These are phyloP conservation scores for Berberis thunbergii DNA, from an alignment of 164 flowering plant genomes.

Conservation along the genomic window DNA sequence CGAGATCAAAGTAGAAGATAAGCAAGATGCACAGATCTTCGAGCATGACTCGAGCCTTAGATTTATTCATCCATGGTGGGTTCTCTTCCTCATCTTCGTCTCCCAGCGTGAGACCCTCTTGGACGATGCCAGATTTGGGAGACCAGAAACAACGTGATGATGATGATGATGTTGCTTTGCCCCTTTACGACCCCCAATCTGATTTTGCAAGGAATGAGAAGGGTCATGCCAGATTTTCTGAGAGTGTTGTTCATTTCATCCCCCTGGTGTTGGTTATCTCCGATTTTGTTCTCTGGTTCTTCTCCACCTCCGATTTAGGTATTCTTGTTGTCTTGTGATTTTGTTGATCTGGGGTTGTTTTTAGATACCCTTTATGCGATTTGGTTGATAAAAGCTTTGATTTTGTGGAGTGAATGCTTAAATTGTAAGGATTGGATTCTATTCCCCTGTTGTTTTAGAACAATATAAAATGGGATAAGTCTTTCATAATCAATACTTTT, in stretches of 20 bases:
- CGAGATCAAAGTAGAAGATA: background rate
- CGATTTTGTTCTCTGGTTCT: constrained; percentile 57
- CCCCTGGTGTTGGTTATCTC: constrained; percentile 50
- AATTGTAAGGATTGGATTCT: no score
- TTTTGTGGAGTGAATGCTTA: no score
- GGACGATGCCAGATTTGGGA: background rate
- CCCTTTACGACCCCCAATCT: constrained; percentile 41
- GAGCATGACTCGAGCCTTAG: constrained; percentile 33
- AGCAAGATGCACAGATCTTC: constrained; percentile 42
- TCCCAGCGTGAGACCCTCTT: background rate
- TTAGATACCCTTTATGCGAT: no score
- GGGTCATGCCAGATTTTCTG: constrained; percentile 39
- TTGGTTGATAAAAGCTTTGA: no score
- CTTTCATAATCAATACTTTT: no score
- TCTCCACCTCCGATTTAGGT: constrained; percentile 18
- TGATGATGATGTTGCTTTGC: constrained; percentile 23
- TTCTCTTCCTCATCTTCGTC: background rate
- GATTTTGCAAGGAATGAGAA: constrained; percentile 41
- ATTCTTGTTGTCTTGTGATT: no score
- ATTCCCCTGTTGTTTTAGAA: no score
- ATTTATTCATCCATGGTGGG: constrained; percentile 16
- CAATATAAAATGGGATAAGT: no score
- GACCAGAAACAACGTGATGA: background rate
- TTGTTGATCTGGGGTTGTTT: no score
- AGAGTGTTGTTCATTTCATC: constrained; percentile 54